These are phyloP conservation scores for Fusarium nematophilum DNA, from an alignment of 2,329 filamentous ascomycete genomes.

Conservation along the genomic window DNA sequence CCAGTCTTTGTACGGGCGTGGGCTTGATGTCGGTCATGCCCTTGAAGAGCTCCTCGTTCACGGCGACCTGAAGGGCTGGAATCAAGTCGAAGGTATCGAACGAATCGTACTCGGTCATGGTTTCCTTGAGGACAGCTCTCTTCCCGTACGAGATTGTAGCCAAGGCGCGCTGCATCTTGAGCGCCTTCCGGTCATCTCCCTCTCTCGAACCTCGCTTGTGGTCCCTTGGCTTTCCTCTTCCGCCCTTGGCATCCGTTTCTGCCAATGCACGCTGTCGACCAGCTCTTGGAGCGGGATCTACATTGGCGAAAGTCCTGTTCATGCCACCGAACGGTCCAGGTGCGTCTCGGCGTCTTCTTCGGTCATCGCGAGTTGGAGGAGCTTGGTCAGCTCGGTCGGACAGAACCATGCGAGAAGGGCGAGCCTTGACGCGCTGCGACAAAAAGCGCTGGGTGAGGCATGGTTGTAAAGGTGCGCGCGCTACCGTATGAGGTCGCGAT, in stretches of 20 bases:
- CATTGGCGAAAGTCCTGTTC: slow-evolving; percentile 64
- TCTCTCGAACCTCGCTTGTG: slow-evolving; percentile 49
- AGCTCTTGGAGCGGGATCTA: slow-evolving; percentile 43
- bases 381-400: slow-evolving; percentile 63
- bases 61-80: slow-evolving; percentile 75
- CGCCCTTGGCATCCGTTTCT: slow-evolving; percentile 35
- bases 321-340: slow-evolving; percentile 66
- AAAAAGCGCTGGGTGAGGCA: slow-evolving; percentile 51
- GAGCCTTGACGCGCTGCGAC: slow-evolving; percentile 49
- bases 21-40: slow-evolving; percentile 81
- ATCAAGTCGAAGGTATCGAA: slow-evolving; percentile 87
- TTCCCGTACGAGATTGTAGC: slow-evolving; percentile 80
- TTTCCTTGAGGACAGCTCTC: slow-evolving; percentile 62
- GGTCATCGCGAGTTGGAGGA: slow-evolving; percentile 49
- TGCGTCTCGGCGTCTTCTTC: slow-evolving; percentile 51
- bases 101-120: slow-evolving; percentile 74
- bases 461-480: slow-evolving; percentile 43
- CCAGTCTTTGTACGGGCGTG: slow-evolving; percentile 89
- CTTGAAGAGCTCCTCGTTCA: slow-evolving; percentile 78
- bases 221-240: slow-evolving; percentile 45
- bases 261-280: slow-evolving; percentile 24
- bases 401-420: slow-evolving; percentile 68
- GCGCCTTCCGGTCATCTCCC: slow-evolving; percentile 70
- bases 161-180: slow-evolving; percentile 92
- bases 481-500: slow-evolving; percentile 20